A percentile compares a stretch with the other conserved stretches of the same genome.
Conservation (phyloP, 2,329 filamentous ascomycete genomes). For the Cryphonectria parasitica region DNA sequence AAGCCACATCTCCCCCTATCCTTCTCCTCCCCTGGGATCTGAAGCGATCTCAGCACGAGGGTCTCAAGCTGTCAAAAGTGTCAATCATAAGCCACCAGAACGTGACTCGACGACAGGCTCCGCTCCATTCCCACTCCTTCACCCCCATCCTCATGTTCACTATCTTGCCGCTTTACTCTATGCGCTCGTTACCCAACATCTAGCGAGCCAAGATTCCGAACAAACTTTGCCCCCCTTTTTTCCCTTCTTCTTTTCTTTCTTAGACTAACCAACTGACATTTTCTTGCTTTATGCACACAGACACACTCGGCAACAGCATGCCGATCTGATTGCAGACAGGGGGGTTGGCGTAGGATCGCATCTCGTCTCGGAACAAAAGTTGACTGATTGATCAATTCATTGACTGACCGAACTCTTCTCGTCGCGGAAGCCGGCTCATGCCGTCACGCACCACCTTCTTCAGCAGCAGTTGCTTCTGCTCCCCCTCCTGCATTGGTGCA, state of each 20-base stretch:
- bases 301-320: neutral
- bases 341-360: neutral
- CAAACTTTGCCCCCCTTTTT: neutral
- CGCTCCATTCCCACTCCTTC: neutral
- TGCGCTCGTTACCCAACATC: neutral
- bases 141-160: neutral
- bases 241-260: too few species aligned
- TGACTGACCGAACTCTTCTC: neutral
- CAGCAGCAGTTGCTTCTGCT: neutral
- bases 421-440: neutral
- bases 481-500: neutral
- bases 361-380: neutral
- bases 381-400: neutral
- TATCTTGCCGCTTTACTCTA: neutral
- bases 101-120: neutral
- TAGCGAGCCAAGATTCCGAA: too few species aligned
- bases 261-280: neutral
- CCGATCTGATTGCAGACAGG: neutral
- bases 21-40: neutral
- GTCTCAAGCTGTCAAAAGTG: neutral
- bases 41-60: neutral
- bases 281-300: neutral
- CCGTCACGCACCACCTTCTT: neutral
- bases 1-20: constrained; percentile 14
- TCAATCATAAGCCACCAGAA: neutral